Percentiles rank a stretch among this genome's conserved stretches.
Conservation (phyloP, 148 eudicot species). For the Heliosperma pusillum region DNA sequence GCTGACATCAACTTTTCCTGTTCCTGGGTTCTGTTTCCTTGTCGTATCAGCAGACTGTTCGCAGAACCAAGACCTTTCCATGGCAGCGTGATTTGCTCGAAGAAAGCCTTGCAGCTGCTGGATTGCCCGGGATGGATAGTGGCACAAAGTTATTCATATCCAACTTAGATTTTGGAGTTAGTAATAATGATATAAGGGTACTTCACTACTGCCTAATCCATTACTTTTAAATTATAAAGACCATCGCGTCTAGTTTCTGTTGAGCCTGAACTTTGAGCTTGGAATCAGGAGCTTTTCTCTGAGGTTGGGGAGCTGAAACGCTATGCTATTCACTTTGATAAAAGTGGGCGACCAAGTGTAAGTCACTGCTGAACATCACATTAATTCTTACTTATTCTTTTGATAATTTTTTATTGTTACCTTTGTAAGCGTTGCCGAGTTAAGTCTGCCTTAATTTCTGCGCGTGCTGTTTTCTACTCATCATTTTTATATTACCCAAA, state of each 20-base stretch:
- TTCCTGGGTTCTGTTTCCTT: conserved; percentile 46
- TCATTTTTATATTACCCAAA: too few species aligned
- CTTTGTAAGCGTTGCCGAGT: background rate
- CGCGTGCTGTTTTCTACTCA: too few species aligned
- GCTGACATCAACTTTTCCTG: conserved; percentile 62
- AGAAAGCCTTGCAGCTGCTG: conserved; percentile 89
- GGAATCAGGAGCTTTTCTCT: conserved; percentile 85
- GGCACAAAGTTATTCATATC: conserved; percentile 66
- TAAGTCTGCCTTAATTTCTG: too few species aligned
- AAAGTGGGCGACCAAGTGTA: conserved; percentile 80
- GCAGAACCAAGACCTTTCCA: conserved; percentile 69
- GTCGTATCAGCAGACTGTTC: conserved; percentile 73
- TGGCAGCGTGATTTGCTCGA: conserved; percentile 84
- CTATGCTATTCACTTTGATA: conserved; percentile 79
- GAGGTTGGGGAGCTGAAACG: conserved; percentile 88
- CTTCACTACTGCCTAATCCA: conserved; percentile 39
- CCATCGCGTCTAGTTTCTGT: conserved; percentile 36
- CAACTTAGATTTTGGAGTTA: conserved; percentile 80
- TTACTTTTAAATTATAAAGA: conserved; percentile 29
- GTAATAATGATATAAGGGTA: conserved; percentile 97
- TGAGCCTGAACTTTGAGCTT: conserved; percentile 46
- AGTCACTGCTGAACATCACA: conserved; percentile 26
- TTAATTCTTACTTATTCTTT: background rate
- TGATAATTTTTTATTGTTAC: background rate
- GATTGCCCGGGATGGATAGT: conserved; percentile 62